Evolutionary conservation across 208 protist genomes (phyloP).

Genomic region (Leishmania major): DNA sequence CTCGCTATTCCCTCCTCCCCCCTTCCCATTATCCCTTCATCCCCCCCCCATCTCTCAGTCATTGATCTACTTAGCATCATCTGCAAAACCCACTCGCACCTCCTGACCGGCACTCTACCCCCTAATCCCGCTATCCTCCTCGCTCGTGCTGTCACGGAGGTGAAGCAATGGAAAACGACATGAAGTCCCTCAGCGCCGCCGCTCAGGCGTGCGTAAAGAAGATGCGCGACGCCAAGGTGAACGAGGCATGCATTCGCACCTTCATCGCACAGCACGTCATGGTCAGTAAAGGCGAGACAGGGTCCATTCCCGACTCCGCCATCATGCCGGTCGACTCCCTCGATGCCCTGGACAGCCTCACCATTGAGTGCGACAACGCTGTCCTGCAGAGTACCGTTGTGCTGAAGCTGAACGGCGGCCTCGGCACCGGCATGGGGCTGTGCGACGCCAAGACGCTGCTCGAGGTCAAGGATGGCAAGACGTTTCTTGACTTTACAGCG

Average conservation of each 20-base stretch:
- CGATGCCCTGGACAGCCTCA: conserved; percentile 44
- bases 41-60: neutral
- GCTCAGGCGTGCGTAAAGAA: conserved; percentile 65
- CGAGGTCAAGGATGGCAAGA: conserved; percentile 89
- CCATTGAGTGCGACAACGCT: conserved; percentile 18
- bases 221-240: conserved; percentile 66
- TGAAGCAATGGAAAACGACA: conserved; percentile 22
- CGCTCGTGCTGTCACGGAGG: neutral
- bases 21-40: neutral
- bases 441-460: conserved; percentile 92
- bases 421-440: conserved; percentile 93
- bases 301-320: conserved; percentile 52
- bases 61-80: neutral
- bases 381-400: conserved; percentile 92
- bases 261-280: conserved; percentile 66
- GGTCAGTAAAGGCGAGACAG: conserved; percentile 50
- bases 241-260: conserved; percentile 60
- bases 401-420: conserved; percentile 98
- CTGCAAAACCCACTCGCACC: neutral
- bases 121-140: neutral
- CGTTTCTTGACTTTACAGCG: conserved; percentile 98
- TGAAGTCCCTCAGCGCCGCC: conserved; percentile 37
- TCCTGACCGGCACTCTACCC: neutral
- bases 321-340: conserved; percentile 53
- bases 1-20: neutral